Evolutionary conservation across 805 yeast species (phyloP), one percentile per base, ranked within the genome.

Genomic region (Saccharomycopsis fermentans): DNA sequence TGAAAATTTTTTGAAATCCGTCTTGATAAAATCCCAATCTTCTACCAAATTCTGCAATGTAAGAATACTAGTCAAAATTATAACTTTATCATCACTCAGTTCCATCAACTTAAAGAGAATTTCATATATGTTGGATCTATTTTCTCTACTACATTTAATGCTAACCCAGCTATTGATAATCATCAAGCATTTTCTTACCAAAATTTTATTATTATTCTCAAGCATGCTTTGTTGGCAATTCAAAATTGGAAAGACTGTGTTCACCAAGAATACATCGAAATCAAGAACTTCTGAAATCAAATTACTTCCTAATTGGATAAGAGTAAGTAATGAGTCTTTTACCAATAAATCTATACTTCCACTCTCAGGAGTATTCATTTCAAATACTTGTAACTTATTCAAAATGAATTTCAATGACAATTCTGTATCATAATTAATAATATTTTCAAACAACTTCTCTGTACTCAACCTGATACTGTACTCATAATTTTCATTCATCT

Each of bases 391-490:
- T 3, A 75, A 74, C 64, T 83, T 84, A 57, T 77, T 76, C 64
- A 87, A 69, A 6, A 90, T 76, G 62, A 80, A 81, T 16, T 68
- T 86, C 62, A 71, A 74, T 40, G 86, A 71, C 3, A 77, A 69
- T 17, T 77, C 81, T 55, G 83, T 82, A 71, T 84, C 89, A 61
- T 78, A 77, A 53, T 77, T 75, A 40, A 88, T 80, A 62, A 91
- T 71, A 66, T 86, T 94, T 63, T 84, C 87, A 67, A 84, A 90
- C 63, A 90, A 83, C 67, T 84, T 84, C 64, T 89, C 96, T 0
- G 96, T 90, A 71, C 97, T 89, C 3, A 92, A 90, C 58, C 95
- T 76, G 12, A 90, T 77, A 67, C 87, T 91, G 68, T 75, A 89
- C 67, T 91, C 97, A 83, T 88, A 90, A 67, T 86, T 84, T 4